Conservation (phyloP, 768 basidiomycete genomes). For the Lactarius quietus region DNA sequence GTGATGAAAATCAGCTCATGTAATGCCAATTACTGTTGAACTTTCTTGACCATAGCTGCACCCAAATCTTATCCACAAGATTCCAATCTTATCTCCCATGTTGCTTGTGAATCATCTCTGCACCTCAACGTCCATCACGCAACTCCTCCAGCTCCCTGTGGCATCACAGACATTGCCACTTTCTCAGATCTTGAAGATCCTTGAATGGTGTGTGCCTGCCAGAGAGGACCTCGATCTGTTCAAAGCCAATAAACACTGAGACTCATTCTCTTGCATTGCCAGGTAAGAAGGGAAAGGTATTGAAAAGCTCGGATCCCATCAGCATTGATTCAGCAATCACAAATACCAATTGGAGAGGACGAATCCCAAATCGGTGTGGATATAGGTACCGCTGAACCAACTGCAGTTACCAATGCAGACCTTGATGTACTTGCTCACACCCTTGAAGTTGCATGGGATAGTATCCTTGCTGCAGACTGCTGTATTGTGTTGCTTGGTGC, state of each 20-base stretch:
- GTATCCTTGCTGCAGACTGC: constrained; percentile 80
- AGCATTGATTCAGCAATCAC: no score
- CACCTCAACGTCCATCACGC: constrained; percentile 35
- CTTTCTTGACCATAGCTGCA: constrained; percentile 58
- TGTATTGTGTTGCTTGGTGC: constrained; percentile 73
- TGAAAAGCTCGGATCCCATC: constrained; percentile 32
- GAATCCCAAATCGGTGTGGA: constrained; percentile 31
- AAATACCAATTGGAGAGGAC: constrained; percentile 39
- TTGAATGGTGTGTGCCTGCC: constrained; percentile 74
- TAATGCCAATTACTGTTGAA: constrained; percentile 58
- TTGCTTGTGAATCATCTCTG: constrained; percentile 64
- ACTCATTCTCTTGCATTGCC: constrained; percentile 27
- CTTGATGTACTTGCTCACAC: constrained; percentile 48
- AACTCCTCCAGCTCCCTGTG: constrained; percentile 49
- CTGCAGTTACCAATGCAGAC: constrained; percentile 43
- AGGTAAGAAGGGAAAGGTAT: constrained; percentile 45
- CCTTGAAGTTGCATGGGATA: constrained; percentile 65
- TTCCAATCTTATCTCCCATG: constrained; percentile 67
- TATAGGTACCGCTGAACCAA: constrained; percentile 25
- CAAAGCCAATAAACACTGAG: constrained; percentile 31
- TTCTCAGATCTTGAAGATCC: constrained; percentile 64
- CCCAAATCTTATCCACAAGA: constrained; percentile 55
- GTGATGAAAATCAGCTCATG: no score
- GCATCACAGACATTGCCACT: constrained; percentile 59
- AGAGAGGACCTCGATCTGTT: constrained; percentile 79